Percentiles rank a stretch among this genome's conserved stretches.
These are phyloP conservation scores for Leptomonas seymouri DNA, from an alignment of 208 protist genomes.

Conservation along the genomic window DNA sequence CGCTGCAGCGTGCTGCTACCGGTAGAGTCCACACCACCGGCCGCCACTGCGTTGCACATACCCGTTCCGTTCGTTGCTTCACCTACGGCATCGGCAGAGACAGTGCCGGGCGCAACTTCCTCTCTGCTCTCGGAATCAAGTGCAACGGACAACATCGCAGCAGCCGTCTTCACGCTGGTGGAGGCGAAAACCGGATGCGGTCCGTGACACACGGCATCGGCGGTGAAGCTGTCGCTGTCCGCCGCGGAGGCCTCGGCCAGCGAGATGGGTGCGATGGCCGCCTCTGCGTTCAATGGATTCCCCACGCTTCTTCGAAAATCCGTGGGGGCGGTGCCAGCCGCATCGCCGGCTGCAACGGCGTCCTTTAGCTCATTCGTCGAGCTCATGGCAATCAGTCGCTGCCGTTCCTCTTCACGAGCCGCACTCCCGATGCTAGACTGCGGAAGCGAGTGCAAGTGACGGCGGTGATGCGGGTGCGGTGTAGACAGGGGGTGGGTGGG, in stretches of 20 bases:
- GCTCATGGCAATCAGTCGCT: constrained; percentile 18
- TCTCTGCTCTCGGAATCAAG: constrained; percentile 16
- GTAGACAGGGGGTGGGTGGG: not conserved
- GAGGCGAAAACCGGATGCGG: constrained; percentile 16
- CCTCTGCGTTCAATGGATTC: not conserved
- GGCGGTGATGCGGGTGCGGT: not conserved
- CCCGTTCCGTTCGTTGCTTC: not conserved
- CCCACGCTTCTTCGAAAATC: not conserved
- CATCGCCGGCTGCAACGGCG: not conserved
- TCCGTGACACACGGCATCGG: constrained; percentile 1
- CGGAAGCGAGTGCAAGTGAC: not conserved
- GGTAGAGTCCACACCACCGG: not conserved
- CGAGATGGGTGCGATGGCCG: not conserved
- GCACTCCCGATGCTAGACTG: constrained; percentile 10
- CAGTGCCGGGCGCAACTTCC: not conserved
- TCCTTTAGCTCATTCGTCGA: not conserved
- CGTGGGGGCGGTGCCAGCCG: not conserved
- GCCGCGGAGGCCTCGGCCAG: constrained; percentile 14
- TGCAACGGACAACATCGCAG: constrained; percentile 25
- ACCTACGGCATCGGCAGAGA: not conserved
- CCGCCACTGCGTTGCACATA: not conserved
- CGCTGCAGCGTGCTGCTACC: constrained; percentile 3
- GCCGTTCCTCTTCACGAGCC: constrained; percentile 21
- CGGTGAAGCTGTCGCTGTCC: constrained; percentile 22
- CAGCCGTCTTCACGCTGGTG: constrained; percentile 24